A percentile compares a stretch with the other conserved stretches of the same genome.
These are phyloP conservation scores for Byssoonygena ceratinophila DNA, from an alignment of 2,329 filamentous ascomycete genomes.

Conservation along the genomic window DNA sequence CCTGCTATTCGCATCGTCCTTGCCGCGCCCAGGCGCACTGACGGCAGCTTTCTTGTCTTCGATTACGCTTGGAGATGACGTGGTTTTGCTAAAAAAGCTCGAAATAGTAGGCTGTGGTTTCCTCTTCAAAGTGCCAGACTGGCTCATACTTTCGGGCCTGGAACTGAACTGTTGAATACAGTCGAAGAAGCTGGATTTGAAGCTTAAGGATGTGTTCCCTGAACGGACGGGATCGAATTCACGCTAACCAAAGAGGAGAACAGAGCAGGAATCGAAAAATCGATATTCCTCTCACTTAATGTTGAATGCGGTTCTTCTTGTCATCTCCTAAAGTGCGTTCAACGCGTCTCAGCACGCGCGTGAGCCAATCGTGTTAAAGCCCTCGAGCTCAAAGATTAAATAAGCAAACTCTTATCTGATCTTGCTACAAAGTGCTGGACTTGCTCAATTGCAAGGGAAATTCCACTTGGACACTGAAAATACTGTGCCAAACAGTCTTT, in stretches of 20 bases:
- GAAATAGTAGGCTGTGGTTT: constrained; percentile 67
- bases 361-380: no score
- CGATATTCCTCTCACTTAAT: no score
- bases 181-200: neutral
- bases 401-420: neutral
- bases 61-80: constrained; percentile 21
- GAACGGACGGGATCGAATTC: no score
- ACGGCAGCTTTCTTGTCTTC: neutral
- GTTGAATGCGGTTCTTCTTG: no score
- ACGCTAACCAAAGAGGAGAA: no score
- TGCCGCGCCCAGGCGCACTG: neutral
- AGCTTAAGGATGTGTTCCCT: neutral
- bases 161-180: no score
- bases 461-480: neutral
- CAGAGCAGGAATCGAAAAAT: no score
- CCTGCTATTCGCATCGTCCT: neutral
- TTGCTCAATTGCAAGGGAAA: neutral
- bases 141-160: constrained; percentile 12
- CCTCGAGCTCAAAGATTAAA: neutral
- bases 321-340: neutral
- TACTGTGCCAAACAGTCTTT: neutral
- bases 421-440: no score
- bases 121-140: constrained; percentile 24
- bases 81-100: constrained; percentile 65
- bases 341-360: no score